Percentiles rank a stretch among this genome's conserved stretches.
Conservation (phyloP, 179 eudicot species). For the Beta corolliflora region DNA sequence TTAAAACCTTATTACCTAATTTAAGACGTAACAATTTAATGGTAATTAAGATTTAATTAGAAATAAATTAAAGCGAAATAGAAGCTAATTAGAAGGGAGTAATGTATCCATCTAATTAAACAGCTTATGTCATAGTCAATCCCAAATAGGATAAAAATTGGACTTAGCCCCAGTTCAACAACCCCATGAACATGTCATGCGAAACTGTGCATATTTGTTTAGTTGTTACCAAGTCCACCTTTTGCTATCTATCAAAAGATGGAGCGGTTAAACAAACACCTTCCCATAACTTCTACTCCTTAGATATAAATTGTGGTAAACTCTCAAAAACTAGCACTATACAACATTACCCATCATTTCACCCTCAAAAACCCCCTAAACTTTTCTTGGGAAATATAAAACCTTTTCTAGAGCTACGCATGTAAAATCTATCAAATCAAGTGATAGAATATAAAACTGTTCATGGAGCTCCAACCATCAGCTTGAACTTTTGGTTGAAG, state of each 20-base stretch:
- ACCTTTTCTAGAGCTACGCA: no score
- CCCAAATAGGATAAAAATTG: slow-evolving; percentile 11
- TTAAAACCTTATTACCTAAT: background rate
- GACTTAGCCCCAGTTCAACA: slow-evolving; percentile 18
- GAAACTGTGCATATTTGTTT: slow-evolving; percentile 27
- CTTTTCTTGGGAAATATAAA: background rate
- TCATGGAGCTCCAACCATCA: no score
- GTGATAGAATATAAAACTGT: no score
- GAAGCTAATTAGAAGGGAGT: background rate
- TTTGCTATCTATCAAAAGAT: slow-evolving; percentile 37
- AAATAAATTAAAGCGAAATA: slow-evolving; percentile 4
- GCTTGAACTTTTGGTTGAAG: no score
- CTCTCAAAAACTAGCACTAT: background rate
- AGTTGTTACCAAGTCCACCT: slow-evolving; percentile 48
- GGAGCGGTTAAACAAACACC: slow-evolving; percentile 90
- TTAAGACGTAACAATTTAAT: background rate
- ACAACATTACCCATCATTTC: background rate
- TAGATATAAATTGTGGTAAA: background rate
- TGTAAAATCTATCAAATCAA: background rate
- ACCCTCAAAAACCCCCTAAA: background rate
- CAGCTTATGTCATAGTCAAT: slow-evolving; percentile 4
- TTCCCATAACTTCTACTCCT: slow-evolving; percentile 17
- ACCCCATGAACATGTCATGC: slow-evolving; percentile 23
- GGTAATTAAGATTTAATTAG: background rate
- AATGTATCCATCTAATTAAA: background rate